phyloP scores from a whole-genome alignment of 2,329 filamentous ascomycete species.

The Albophoma yamanashiensis region DNA sequence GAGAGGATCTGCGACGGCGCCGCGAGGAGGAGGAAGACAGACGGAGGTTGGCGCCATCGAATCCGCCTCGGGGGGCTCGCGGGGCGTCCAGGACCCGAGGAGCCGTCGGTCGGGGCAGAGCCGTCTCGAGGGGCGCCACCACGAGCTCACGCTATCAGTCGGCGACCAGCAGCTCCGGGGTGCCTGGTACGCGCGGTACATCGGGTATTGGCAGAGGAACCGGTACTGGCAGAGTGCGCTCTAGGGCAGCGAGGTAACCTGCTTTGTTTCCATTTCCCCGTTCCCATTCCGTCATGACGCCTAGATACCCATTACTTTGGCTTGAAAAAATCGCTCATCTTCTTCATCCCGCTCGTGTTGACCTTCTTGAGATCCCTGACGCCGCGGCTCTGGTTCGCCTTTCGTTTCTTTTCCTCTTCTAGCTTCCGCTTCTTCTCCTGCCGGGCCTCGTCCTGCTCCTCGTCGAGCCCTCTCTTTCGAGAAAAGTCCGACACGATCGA shows the following conservation, averaged over 20 bases:
- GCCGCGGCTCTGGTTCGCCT: constrained; percentile 61
- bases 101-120: constrained; percentile 15
- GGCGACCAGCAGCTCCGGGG: constrained; percentile 14
- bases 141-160: constrained; percentile 16
- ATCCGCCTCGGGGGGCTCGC: constrained; percentile 17
- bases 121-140: constrained; percentile 13
- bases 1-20: constrained; percentile 56
- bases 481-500: constrained; percentile 56
- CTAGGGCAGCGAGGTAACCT: constrained; percentile 19
- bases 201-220: constrained; percentile 24
- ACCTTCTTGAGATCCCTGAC: constrained; percentile 81
- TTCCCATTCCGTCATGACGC: constrained; percentile 1
- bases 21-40: constrained; percentile 49
- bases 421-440: constrained; percentile 75
- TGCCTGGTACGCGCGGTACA: constrained; percentile 19
- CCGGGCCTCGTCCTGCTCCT: constrained; percentile 53
- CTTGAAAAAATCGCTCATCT: constrained; percentile 88
- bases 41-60: constrained; percentile 16
- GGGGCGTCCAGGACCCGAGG: constrained; percentile 17
- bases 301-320: constrained; percentile 42
- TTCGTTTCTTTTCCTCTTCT: constrained; percentile 82
- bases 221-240: constrained; percentile 20
- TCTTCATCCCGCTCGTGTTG: constrained; percentile 89
- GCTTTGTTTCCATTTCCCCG: constrained; percentile 3
- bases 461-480: constrained; percentile 55